phyloP scores from a whole-genome alignment of 768 basidiomycete genomes.

The Podaxis mareebaensis region DNA sequence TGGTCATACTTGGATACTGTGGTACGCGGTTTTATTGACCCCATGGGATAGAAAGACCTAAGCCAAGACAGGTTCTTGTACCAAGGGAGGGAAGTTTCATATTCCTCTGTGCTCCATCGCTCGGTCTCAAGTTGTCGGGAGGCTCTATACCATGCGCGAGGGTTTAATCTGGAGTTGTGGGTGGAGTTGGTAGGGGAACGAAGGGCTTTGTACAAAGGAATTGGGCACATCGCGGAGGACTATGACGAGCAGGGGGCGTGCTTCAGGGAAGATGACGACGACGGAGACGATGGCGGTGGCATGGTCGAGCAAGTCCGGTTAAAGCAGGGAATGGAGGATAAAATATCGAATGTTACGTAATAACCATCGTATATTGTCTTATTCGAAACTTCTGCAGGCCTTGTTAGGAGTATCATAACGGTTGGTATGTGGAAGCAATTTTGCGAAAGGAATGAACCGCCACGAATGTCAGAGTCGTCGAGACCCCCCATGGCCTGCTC shows the following conservation, averaged over 20 bases:
- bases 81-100: conserved; percentile 64
- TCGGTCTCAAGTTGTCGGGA: conserved; percentile 60
- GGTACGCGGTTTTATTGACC: conserved; percentile 31
- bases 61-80: conserved; percentile 48
- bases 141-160: conserved; percentile 53
- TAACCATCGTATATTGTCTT: too few relatives aligned
- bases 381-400: too few relatives aligned
- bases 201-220: conserved; percentile 50
- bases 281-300: too few relatives aligned
- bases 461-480: too few relatives aligned
- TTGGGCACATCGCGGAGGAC: conserved; percentile 59
- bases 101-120: conserved; percentile 59
- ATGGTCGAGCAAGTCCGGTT: too few relatives aligned
- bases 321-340: too few relatives aligned
- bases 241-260: conserved; percentile 41
- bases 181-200: conserved; percentile 52
- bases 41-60: not conserved
- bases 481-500: too few relatives aligned
- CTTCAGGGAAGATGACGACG: too few relatives aligned
- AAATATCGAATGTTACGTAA: too few relatives aligned
- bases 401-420: too few relatives aligned
- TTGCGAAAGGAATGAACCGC: too few relatives aligned
- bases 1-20: conserved; percentile 62
- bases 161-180: conserved; percentile 66
- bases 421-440: too few relatives aligned